Evolutionary conservation across 2,329 filamentous ascomycete species (phyloP), one percentile per base, ranked within the genome.

Genomic region (Cryphonectria japonica): DNA sequence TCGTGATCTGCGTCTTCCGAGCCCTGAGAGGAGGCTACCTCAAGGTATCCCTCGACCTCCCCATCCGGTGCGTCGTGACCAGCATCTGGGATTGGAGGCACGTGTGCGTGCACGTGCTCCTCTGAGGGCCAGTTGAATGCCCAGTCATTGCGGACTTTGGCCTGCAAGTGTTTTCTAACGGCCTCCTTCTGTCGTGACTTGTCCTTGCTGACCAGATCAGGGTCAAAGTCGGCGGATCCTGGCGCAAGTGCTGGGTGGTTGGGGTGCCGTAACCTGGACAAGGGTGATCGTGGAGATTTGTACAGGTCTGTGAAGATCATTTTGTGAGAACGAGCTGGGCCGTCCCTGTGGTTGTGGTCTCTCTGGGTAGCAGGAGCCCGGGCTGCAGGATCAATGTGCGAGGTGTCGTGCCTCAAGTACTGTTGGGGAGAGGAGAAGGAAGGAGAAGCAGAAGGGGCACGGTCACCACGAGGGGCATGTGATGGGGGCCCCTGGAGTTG

Each of bases 171-270:
- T 66, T 82, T 85, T 76, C 83, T 87, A 50, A 91, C 85, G 16
- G 89, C 89, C 57, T 89, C 87, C 76, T 91, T 91, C 75, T 90
- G 87, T 80, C 86, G 89, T 37, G 79, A 73, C 78, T 90, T 91
- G 77, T 91, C 89, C 76, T 83, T 86, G 77, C 87, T 90, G 66
- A 89, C 79, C 7, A 91, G 82, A 76, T 91, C 89, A 29, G 87
- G 84, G 72, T 91, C 86, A 75, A 89, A 87, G 75, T 89, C 82
- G 72, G 78, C 73, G 75, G 78, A 75, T 76, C 77, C 73, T 60
- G 73, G 73, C 32, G 78, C 76, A n/a, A 79, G 72, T 62, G 77
- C 78, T 14, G 76, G 73, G 57, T 81, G 82, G 16, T 76, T 78
- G 22, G 79, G 76, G 68, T 82, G 82, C 52, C 86, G 85, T 70